Evolutionary conservation across 2,329 filamentous ascomycete species (phyloP).

Genomic region (Thielaviopsis ethacetica): DNA sequence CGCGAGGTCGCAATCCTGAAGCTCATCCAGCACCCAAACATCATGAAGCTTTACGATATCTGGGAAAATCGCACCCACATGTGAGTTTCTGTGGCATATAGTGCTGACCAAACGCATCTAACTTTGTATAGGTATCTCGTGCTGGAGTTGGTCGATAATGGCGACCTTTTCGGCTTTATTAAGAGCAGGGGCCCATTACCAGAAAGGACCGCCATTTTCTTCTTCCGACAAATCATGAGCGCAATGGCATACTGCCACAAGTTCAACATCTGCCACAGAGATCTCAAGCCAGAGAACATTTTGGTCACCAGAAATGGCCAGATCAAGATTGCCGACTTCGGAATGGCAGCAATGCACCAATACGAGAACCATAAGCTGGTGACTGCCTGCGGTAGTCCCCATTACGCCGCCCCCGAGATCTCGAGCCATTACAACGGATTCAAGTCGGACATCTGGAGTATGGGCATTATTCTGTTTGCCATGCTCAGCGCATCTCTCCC

Average conservation of each 20-base stretch:
- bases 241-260: constrained; percentile 86
- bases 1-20: constrained; percentile 96
- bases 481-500: constrained; percentile 72
- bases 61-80: constrained; percentile 96
- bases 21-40: constrained; percentile 84
- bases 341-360: constrained; percentile 86
- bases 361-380: constrained; percentile 61
- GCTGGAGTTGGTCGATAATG: constrained; percentile 69
- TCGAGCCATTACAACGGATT: constrained; percentile 73
- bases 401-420: constrained; percentile 90
- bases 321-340: constrained; percentile 93
- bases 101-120: background rate
- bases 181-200: constrained; percentile 53
- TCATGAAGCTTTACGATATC: constrained; percentile 87
- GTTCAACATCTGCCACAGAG: constrained; percentile 89
- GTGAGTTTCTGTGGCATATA: constrained; percentile 34
- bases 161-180: constrained; percentile 78
- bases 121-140: constrained; percentile 60
- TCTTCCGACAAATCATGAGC: constrained; percentile 87
- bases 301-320: constrained; percentile 59
- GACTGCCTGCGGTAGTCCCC: constrained; percentile 88
- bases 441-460: constrained; percentile 85
- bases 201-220: constrained; percentile 65
- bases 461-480: constrained; percentile 78
- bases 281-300: constrained; percentile 95